phyloP scores from a whole-genome alignment of 345 rosid species.

The Laguncularia racemosa region DNA sequence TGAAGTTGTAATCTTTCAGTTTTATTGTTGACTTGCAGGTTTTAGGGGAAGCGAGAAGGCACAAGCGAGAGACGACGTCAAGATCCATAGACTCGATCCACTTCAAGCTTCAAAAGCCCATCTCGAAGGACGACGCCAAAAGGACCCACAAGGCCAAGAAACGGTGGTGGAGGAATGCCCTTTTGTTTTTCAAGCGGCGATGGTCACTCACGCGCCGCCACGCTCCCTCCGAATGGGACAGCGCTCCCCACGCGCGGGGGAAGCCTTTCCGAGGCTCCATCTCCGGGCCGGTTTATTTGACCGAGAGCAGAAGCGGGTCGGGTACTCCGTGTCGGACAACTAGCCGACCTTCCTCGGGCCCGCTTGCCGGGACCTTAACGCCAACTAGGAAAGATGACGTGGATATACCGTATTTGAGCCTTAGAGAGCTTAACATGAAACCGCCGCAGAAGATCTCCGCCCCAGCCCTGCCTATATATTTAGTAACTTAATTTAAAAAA shows the following conservation, averaged over 20 bases:
- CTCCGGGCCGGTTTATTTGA: slow-evolving; percentile 67
- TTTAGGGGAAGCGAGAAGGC: slow-evolving; percentile 72
- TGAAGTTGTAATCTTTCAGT: too few relatives aligned
- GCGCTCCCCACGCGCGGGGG: slow-evolving; percentile 40
- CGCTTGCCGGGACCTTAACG: slow-evolving; percentile 54
- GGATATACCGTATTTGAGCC: slow-evolving; percentile 58
- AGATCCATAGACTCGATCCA: slow-evolving; percentile 41
- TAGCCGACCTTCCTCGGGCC: slow-evolving; percentile 52
- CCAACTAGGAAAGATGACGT: slow-evolving; percentile 38
- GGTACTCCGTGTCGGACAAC: slow-evolving; percentile 49
- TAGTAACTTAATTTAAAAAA: slow-evolving; percentile 34
- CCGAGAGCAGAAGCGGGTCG: slow-evolving; percentile 62
- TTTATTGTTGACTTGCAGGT: slow-evolving; percentile 23
- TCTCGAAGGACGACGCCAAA: slow-evolving; percentile 48
- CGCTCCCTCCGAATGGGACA: slow-evolving; percentile 10
- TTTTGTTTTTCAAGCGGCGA: slow-evolving; percentile 62
- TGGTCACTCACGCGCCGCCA: slow-evolving; percentile 9
- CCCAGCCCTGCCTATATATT: slow-evolving; percentile 52
- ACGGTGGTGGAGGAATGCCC: slow-evolving; percentile 78
- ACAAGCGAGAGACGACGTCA: slow-evolving; percentile 38
- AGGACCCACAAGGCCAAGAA: slow-evolving; percentile 28
- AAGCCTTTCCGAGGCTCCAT: slow-evolving; percentile 39
- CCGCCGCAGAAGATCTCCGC: slow-evolving; percentile 44
- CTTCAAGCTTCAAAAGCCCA: slow-evolving; percentile 89
- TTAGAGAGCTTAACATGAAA: slow-evolving; percentile 71